phyloP scores from a whole-genome alignment of 148 eudicot genomes.

The Pouteria glomerata region DNA sequence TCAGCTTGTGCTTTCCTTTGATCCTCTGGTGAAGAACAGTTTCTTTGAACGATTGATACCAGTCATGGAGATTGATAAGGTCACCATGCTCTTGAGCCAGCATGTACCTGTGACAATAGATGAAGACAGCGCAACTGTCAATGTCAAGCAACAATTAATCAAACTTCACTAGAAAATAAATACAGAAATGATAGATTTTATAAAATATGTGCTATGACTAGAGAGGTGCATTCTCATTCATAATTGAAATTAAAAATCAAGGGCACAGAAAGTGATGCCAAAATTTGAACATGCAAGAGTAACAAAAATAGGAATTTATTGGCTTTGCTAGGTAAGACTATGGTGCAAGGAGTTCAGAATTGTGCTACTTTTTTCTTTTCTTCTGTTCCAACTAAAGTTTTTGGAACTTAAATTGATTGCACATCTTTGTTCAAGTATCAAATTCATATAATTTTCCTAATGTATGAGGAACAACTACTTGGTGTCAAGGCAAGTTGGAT shows the following conservation, averaged over 20 bases:
- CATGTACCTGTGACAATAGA: constrained; percentile 48
- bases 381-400: background rate
- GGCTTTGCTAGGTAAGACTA: background rate
- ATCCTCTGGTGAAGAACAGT: constrained; percentile 25
- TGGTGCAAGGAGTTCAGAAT: too few relatives aligned
- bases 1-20: constrained; percentile 44
- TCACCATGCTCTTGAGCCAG: constrained; percentile 94
- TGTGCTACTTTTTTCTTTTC: too few relatives aligned
- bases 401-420: background rate
- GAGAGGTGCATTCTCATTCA: background rate
- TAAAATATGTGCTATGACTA: background rate
- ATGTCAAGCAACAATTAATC: background rate
- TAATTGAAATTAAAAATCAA: background rate
- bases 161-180: background rate
- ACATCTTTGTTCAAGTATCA: background rate
- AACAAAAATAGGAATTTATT: background rate
- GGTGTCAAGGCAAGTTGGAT: background rate
- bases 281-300: background rate
- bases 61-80: constrained; percentile 84
- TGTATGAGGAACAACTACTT: background rate
- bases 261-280: background rate
- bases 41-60: constrained; percentile 82
- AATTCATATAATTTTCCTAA: background rate
- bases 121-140: background rate
- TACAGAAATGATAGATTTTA: background rate